These are phyloP conservation scores for Trichoderma breve DNA, from an alignment of 2,329 filamentous ascomycete species.

Conservation along the genomic window DNA sequence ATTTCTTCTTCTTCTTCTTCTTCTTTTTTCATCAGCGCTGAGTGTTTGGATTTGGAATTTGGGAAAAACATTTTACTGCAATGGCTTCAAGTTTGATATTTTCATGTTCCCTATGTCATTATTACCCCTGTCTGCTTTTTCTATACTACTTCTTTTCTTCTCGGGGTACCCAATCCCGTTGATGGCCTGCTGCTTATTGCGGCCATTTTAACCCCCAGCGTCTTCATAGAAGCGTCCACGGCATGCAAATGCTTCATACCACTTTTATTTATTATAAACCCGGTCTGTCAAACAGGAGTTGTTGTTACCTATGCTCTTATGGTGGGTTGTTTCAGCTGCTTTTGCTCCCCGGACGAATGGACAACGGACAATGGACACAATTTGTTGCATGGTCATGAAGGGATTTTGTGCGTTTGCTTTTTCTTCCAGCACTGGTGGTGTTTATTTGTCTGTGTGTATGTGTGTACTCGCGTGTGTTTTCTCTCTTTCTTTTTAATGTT, in stretches of 20 bases:
- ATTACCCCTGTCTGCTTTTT: not conserved
- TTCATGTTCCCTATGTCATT: not conserved
- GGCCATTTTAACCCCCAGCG: not conserved
- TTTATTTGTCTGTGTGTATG: not conserved
- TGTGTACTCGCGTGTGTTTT: not conserved
- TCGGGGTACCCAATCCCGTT: not conserved
- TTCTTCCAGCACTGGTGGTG: not conserved
- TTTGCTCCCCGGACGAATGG: not conserved
- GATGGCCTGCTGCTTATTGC: not conserved
- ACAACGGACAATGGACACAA: not conserved
- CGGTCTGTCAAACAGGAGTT: not conserved
- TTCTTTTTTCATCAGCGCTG: not conserved
- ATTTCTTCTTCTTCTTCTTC: not conserved
- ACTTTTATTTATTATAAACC: not conserved
- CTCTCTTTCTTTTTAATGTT: not conserved
- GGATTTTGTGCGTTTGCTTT: not conserved
- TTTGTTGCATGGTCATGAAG: not conserved
- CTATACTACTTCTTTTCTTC: not conserved
- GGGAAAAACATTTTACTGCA: not conserved
- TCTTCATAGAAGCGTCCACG: slow-evolving; percentile 13
- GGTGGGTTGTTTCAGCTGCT: not conserved
- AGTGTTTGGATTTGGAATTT: slow-evolving; percentile 4
- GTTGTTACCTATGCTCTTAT: not conserved
- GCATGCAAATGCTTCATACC: slow-evolving; percentile 17
- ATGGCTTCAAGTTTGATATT: slow-evolving; percentile 10